Base-by-base conservation (phyloP, 495 filamentous ascomycete genomes). In the Terfezia boudieri region DNA sequence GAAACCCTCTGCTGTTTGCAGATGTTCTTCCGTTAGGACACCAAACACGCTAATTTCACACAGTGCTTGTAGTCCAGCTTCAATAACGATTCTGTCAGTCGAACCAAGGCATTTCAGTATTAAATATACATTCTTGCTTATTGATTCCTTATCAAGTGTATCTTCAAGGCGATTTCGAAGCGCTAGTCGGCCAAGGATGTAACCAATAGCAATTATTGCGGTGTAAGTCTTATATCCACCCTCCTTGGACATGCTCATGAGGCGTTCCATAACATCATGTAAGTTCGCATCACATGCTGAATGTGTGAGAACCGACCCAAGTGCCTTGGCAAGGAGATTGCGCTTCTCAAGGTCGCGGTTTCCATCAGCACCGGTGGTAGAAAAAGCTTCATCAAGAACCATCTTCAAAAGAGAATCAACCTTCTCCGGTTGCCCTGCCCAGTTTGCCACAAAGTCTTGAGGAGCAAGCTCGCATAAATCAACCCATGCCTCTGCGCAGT, bases 251-350 rank as follows among this genome's bases (percentile, higher is more conserved):
- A 67, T 71, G 32, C 59, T 57, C 16, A 69, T 60, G 35, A 80
- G 64, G 9, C 68, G 61, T 0, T 59, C 41, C 5, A 76, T 58
- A 26, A 76, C 68, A n/a, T 59, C 63, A 8, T 59, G 55, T 14
- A 77, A 55, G 5, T 66, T 53, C 4, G 55, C 55, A 9, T 67
- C 16, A 23, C 71, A 71, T 53, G 70, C 60, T 20, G 73, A 70
- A 59, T 87, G 80, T 2, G 84, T 80, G 3, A 76, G 79, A 2
- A 96, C 67, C 23, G 95, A 78, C 4, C 90, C 90, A 58, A 89
- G 81, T 0, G 80, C 75, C 51, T 78, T 76, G 41, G 8, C 41
- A 20, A 46, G 41, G 4, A 46, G 17, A 9, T 46, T 46, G 4
- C 41, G 41, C 41, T 46, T 46, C 14, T 46, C 41, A 20, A 46